Evolutionary conservation across 306 rosid species (phyloP).

Genomic region (Corylus avellana): DNA sequence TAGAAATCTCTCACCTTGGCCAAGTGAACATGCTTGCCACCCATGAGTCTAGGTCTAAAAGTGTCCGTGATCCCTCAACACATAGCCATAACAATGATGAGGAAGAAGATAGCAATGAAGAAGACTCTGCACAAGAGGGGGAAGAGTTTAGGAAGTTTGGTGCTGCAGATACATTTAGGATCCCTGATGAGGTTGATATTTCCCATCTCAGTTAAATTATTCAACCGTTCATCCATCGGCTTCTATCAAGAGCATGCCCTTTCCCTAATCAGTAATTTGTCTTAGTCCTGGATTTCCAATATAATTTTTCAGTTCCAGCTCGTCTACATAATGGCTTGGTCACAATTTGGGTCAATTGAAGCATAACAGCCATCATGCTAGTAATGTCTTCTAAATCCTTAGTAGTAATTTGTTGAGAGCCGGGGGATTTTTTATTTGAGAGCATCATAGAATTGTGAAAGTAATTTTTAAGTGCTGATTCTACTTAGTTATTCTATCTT

Average conservation of each 20-base stretch:
- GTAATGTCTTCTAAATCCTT: background rate
- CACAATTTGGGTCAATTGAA: background rate
- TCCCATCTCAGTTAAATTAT: slow-evolving; percentile 64
- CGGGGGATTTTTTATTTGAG: background rate
- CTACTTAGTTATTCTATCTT: background rate
- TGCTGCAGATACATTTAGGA: slow-evolving; percentile 81
- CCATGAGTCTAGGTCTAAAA: slow-evolving; percentile 52
- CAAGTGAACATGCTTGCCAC: slow-evolving; percentile 96
- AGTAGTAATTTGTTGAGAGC: background rate
- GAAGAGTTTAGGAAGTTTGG: slow-evolving; percentile 93
- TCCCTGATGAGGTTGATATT: slow-evolving; percentile 69
- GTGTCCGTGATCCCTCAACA: slow-evolving; percentile 49
- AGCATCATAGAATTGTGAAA: background rate
- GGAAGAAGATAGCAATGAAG: slow-evolving; percentile 53
- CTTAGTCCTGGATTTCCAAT: background rate
- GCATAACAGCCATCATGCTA: background rate
- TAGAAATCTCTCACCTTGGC: slow-evolving; percentile 87
- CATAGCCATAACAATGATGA: slow-evolving; percentile 34
- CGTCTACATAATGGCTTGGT: background rate
- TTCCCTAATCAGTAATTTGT: background rate
- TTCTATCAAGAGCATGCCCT: background rate
- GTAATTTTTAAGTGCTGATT: background rate
- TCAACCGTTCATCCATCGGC: background rate
- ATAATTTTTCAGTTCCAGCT: background rate
- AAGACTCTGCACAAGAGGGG: slow-evolving; percentile 31